Evolutionary conservation across 2,329 filamentous ascomycete species (phyloP), one percentile per base, ranked within the genome.

Genomic region (Colletotrichum falcatum): DNA sequence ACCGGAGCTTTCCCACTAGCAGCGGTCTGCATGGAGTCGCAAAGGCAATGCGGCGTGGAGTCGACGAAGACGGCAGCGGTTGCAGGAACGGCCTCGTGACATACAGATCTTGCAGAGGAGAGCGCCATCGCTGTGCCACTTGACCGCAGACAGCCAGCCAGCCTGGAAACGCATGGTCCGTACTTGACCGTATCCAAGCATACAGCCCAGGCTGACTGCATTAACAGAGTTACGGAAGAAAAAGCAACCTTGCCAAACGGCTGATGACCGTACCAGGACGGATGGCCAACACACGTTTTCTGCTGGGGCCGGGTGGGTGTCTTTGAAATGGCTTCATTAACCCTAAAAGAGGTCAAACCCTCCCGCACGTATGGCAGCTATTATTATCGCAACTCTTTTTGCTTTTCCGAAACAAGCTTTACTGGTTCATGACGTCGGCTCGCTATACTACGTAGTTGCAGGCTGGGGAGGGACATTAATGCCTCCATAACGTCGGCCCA

Each of bases 171-270:
- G n/a, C 18, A 2, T 67, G 44, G 53, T 35, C 53, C 58, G 65
- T 51, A 28, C 51, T 70, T 20, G 53, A n/a, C 58, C 64, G 30
- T 59, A 67, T 54, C 53, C 37, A 59, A 26, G 28, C 37, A 28
- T 55, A 35, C 26, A 44, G 35, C 53, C 53, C 33, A 67, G 23
- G 58, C 64, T 70, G 58, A 70, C 67, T 62, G 64, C 67, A n/a
- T 61, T 26, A 51, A n/a, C 20, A 53, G 64, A 53, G 64, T 59
- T 39, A 37, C 66, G 56, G 35, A 28, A 18, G 42, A 37, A 26
- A 26, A 28, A 51, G 37, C 44, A 54, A 66, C 23, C 39, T 33
- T 39, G 33, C 26, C 58, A 23, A 54, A 54, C 49, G 26, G 56
- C 44, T 30, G 44, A 11, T 35, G 23, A 30, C 16, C 56, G 20